Evolutionary conservation across 1,284 basidiomycete genomes (phyloP), one percentile per base, ranked within the genome.

Genomic region (Gomphus bonarii): DNA sequence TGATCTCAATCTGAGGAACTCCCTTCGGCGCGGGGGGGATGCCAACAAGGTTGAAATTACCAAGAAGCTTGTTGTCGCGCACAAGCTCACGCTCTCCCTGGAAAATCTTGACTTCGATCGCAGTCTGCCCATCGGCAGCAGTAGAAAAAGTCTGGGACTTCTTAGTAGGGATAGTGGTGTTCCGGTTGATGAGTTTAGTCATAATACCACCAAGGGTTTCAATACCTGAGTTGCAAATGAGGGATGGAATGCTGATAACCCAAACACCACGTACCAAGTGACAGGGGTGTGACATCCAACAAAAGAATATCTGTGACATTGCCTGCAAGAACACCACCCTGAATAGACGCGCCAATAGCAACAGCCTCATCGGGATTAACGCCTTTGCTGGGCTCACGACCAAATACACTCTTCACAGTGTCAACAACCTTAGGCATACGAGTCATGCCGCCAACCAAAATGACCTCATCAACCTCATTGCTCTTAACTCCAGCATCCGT

Each of bases 151-250:
- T 88, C 72, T 98, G 95, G 3, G 91, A 94, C 84, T 99, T 98
- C 83, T 98, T 99, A 68, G 95, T 98, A 20, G 95, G 95, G 74
- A 98, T 98, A 61, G 95, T 98, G 18, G 95, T 99, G 79, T 99
- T 99, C 62, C 95, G 88, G 71, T 84, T 88, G 74, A 95, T 94
- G 54, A 93, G 80, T 71, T 91, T 90, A 61, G 95, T 98, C 90
- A 98, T 97, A 73, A 99, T 97, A 71, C 95, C 95, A 67, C 95
- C 95, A 60, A 97, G 90, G 8, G 95, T 98, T 77, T 97, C 91
- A 65, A 97, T 95, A 79, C 83, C 82, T 76, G 46, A 36, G 51
- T 14, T 52, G 57, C 42, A 57, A 59, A 43, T 54, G 20, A 59
- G 50, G 40, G 8, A 8, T 3, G 30, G 44, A 18, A 22, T 3